Evolutionary conservation across 1,139 yeast genomes (phyloP).

Genomic region (Pichia sp.): DNA sequence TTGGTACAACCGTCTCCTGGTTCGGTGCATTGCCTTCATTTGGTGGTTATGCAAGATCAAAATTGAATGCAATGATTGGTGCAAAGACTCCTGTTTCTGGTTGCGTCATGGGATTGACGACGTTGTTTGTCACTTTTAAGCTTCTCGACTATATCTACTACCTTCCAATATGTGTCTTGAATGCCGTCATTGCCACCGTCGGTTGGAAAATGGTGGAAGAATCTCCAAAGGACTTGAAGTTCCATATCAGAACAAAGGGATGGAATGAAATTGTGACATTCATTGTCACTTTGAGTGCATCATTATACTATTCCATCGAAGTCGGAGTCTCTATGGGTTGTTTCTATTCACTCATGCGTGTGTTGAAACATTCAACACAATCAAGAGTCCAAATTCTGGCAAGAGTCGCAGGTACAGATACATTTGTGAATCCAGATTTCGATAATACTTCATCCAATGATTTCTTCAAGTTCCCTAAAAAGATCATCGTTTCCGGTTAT

Average conservation of each 20-base stretch:
- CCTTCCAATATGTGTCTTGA: slow-evolving; percentile 78
- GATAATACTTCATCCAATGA: slow-evolving; percentile 19
- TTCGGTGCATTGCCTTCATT: slow-evolving; percentile 89
- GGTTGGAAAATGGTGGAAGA: slow-evolving; percentile 83
- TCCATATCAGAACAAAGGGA: slow-evolving; percentile 75
- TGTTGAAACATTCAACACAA: slow-evolving; percentile 79
- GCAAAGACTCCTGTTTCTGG: slow-evolving; percentile 88
- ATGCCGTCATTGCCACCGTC: slow-evolving; percentile 78
- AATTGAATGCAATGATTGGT: slow-evolving; percentile 81
- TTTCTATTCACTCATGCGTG: slow-evolving; percentile 73
- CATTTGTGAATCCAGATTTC: slow-evolving; percentile 76
- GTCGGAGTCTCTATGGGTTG: slow-evolving; percentile 89
- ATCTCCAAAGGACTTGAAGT: slow-evolving; percentile 75
- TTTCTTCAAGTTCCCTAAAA: slow-evolving; percentile 16
- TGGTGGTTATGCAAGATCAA: slow-evolving; percentile 96
- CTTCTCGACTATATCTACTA: slow-evolving; percentile 65
- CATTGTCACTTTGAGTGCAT: slow-evolving; percentile 65
- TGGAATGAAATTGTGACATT: slow-evolving; percentile 77
- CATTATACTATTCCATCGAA: slow-evolving; percentile 82
- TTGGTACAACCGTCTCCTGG: slow-evolving; percentile 63
- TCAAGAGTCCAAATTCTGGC: slow-evolving; percentile 91
- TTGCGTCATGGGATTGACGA: slow-evolving; percentile 70
- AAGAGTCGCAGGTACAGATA: slow-evolving; percentile 72
- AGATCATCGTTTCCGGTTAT: slow-evolving; percentile 27
- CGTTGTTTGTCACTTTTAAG: slow-evolving; percentile 62